phyloP scores from a whole-genome alignment of 2,329 filamentous ascomycete genomes.

The Arthrinium phaeospermum region DNA sequence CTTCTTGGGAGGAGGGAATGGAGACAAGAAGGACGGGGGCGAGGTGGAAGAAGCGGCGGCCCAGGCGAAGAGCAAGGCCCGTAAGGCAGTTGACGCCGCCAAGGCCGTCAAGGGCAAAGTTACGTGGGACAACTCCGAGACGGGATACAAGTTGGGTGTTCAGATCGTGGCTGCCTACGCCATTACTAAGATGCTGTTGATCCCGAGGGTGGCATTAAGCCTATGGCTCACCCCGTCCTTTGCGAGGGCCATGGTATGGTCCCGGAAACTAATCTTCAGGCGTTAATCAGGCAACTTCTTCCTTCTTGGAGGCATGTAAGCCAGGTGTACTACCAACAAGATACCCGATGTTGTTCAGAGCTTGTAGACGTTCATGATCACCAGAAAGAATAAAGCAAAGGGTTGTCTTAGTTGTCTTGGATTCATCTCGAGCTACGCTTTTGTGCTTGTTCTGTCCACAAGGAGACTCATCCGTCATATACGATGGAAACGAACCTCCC shows the following conservation, averaged over 20 bases:
- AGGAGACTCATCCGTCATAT: background rate
- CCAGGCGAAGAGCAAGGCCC: slow-evolving; percentile 25
- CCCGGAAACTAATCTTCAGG: slow-evolving; percentile 34
- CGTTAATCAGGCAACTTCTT: slow-evolving; percentile 18
- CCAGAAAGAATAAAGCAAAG: background rate
- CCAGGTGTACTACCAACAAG: background rate
- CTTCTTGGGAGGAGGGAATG: slow-evolving; percentile 31
- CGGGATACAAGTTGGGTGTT: slow-evolving; percentile 59
- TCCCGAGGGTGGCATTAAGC: slow-evolving; percentile 76
- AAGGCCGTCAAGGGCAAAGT: slow-evolving; percentile 33
- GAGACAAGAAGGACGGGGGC: slow-evolving; percentile 41
- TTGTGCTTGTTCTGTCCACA: background rate
- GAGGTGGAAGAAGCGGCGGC: slow-evolving; percentile 10
- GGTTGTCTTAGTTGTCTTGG: background rate
- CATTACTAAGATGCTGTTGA: slow-evolving; percentile 84
- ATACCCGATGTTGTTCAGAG: background rate
- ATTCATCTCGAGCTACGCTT: slow-evolving; percentile 5
- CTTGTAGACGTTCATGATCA: background rate
- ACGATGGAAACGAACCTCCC: background rate
- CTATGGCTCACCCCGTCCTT: slow-evolving; percentile 94
- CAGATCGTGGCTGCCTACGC: slow-evolving; percentile 89
- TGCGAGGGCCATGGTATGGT: slow-evolving; percentile 66
- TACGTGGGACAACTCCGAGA: slow-evolving; percentile 36
- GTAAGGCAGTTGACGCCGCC: slow-evolving; percentile 30
- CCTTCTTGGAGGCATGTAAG: background rate